These are phyloP conservation scores for Flaveria sonorensis DNA, from an alignment of 129 eudicot species.

Conservation along the genomic window DNA sequence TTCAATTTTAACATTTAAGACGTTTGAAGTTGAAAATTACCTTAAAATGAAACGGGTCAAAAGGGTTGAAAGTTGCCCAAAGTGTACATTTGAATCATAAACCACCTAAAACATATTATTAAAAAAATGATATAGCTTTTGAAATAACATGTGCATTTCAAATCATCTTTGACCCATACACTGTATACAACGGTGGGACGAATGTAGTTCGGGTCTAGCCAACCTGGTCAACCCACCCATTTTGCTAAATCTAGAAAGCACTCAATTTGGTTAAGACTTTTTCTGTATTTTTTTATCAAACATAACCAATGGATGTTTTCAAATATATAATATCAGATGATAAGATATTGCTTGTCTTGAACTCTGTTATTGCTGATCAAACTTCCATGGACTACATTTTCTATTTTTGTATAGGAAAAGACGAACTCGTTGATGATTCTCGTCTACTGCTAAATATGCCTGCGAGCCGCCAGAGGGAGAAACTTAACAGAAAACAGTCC, in stretches of 20 bases:
- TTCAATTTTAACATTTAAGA: background rate
- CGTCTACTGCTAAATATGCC: slow-evolving; percentile 43
- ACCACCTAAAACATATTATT: background rate
- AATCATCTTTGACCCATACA: background rate
- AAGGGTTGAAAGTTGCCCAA: background rate
- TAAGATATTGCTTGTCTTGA: slow-evolving; percentile 10
- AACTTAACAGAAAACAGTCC: slow-evolving; percentile 47
- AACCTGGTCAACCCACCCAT: background rate
- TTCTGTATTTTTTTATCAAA: slow-evolving; percentile 8
- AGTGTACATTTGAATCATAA: background rate
- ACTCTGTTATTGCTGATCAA: slow-evolving; percentile 4
- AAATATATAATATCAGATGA: slow-evolving; percentile 3
- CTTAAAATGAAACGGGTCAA: background rate
- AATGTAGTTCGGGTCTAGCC: background rate
- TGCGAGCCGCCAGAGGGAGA: slow-evolving; percentile 42
- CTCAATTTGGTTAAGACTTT: slow-evolving; percentile 9
- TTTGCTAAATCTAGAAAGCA: background rate
- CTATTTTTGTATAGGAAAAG: slow-evolving; percentile 35
- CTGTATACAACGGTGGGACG: background rate
- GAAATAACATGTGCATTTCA: background rate
- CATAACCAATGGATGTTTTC: background rate
- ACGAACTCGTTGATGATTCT: slow-evolving; percentile 47
- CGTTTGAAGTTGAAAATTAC: background rate
- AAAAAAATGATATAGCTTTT: background rate
- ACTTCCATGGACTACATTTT: slow-evolving; percentile 5